Evolutionary conservation across 2,329 filamentous ascomycete genomes (phyloP).

Genomic region (Emydomyces testavorans): DNA sequence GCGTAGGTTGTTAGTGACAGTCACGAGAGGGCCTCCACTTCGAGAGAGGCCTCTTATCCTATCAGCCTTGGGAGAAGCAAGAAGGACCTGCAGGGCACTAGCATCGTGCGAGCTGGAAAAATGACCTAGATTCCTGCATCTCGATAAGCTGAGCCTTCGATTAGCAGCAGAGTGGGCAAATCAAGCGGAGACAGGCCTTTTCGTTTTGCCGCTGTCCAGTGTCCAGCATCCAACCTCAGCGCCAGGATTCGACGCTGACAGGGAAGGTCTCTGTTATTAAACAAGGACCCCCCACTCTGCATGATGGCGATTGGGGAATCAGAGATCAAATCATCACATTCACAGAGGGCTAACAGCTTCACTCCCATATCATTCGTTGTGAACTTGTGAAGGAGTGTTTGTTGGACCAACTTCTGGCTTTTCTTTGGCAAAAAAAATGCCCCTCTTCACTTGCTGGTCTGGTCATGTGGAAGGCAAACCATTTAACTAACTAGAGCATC

Average conservation of each 20-base stretch:
- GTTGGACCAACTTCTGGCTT: too few species aligned
- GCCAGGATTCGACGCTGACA: conserved; percentile 1
- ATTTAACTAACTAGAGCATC: too few species aligned
- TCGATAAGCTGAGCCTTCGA: not conserved
- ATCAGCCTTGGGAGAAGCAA: not conserved
- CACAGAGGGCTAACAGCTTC: not conserved
- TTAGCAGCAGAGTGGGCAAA: conserved; percentile 4
- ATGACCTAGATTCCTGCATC: not conserved
- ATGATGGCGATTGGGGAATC: not conserved
- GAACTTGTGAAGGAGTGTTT: too few species aligned
- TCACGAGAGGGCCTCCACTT: conserved; percentile 3
- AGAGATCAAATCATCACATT: not conserved
- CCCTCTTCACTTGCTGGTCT: too few species aligned
- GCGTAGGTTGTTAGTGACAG: not conserved
- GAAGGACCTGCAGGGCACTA: conserved; percentile 1
- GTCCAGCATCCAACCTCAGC: too few species aligned
- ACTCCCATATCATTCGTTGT: too few species aligned
- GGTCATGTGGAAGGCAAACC: too few species aligned
- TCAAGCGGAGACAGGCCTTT: not conserved
- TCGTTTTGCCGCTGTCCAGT: not conserved
- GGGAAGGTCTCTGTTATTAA: too few species aligned
- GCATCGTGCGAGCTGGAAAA: conserved; percentile 8
- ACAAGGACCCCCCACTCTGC: conserved; percentile 3
- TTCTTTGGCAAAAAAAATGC: too few species aligned
- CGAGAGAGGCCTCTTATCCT: not conserved